phyloP scores from a whole-genome alignment of 192 early-diverging fungal species.

The Mortierella antarctica region DNA sequence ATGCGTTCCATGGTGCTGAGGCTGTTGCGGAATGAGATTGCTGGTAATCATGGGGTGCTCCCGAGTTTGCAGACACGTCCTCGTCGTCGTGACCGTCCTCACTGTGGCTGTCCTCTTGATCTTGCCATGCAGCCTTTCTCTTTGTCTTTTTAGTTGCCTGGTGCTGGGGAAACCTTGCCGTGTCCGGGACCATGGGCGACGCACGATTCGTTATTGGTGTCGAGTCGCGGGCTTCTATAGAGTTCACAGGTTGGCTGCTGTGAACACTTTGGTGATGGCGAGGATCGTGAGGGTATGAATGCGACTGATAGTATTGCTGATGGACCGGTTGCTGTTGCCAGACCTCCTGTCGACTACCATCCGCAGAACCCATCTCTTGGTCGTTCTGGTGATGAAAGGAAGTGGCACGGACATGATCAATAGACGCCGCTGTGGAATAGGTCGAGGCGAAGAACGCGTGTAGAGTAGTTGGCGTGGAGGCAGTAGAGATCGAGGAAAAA shows the following conservation, averaged over 20 bases:
- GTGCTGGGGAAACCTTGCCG: neutral
- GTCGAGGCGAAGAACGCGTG: slow-evolving; percentile 22
- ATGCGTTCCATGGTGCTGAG: neutral
- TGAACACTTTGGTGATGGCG: slow-evolving; percentile 15
- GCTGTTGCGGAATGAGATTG: neutral
- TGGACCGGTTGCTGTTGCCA: neutral
- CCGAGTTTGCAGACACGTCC: neutral
- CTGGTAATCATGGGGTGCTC: neutral
- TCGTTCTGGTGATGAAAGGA: slow-evolving; percentile 24
- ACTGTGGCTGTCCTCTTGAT: slow-evolving; percentile 8
- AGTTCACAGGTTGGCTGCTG: slow-evolving; percentile 12
- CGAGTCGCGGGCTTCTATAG: slow-evolving; percentile 32
- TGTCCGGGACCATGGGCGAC: neutral
- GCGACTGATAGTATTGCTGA: slow-evolving; percentile 29
- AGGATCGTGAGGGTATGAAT: slow-evolving; percentile 39
- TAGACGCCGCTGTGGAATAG: slow-evolving; percentile 35
- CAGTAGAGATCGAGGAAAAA: neutral
- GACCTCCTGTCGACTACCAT: slow-evolving; percentile 1
- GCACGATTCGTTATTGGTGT: slow-evolving; percentile 11
- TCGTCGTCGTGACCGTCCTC: neutral
- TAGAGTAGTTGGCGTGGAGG: slow-evolving; percentile 15
- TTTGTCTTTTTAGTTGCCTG: slow-evolving; percentile 10
- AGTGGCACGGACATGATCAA: slow-evolving; percentile 41
- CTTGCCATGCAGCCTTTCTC: slow-evolving; percentile 31
- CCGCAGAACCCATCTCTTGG: neutral